phyloP scores from a whole-genome alignment of 108 stramenopile species.

The Thalassiosira profunda region DNA sequence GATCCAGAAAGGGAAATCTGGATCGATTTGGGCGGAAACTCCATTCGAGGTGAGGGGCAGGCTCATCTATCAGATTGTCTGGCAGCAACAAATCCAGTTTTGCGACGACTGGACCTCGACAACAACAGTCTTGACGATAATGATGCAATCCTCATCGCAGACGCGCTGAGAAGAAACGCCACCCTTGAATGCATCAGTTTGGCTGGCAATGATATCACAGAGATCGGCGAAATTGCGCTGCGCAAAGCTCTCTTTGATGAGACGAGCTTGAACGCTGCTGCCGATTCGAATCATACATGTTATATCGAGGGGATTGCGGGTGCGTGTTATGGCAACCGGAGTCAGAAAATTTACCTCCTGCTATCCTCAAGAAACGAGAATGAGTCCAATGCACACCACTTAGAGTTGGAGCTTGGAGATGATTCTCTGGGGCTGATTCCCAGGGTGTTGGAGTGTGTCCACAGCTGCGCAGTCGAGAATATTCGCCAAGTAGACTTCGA shows the following conservation, averaged over 20 bases:
- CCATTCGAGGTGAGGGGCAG: background rate
- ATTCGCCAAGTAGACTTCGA: too few species aligned
- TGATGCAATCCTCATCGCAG: background rate
- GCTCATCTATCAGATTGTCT: background rate
- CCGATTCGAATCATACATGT: slow-evolving; percentile 3
- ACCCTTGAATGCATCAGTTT: background rate
- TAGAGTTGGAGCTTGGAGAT: too few species aligned
- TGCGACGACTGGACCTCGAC: background rate
- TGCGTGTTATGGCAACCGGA: background rate
- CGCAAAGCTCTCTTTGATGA: background rate
- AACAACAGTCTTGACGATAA: background rate
- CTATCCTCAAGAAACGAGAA: too few species aligned
- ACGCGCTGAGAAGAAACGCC: background rate
- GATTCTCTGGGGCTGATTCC: too few species aligned
- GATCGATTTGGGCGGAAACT: background rate
- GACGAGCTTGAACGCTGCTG: background rate
- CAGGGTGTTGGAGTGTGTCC: too few species aligned
- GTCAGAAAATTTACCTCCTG: background rate
- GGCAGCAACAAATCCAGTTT: background rate
- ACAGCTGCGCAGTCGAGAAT: too few species aligned
- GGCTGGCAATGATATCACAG: background rate
- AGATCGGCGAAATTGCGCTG: background rate
- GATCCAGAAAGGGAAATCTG: too few species aligned
- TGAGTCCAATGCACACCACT: background rate
- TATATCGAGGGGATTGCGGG: background rate